These are phyloP conservation scores for Globisporangium lucens DNA, from an alignment of 352 stramenopile genomes.

Conservation along the genomic window DNA sequence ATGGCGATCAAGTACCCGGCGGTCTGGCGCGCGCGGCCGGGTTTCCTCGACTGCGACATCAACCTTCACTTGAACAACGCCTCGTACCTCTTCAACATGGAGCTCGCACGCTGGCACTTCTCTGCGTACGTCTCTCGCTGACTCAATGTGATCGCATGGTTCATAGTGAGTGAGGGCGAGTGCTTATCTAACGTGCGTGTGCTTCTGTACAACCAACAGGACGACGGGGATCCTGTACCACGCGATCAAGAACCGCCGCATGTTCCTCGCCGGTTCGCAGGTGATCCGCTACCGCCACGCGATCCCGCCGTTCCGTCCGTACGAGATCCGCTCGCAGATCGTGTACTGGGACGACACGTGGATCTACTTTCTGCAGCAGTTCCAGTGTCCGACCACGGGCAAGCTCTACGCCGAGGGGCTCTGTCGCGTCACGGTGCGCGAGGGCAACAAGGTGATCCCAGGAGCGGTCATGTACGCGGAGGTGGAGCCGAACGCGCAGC, in stretches of 20 bases:
- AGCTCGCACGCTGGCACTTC: slow-evolving; percentile 85
- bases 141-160: not conserved
- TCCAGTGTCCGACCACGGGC: slow-evolving; percentile 45
- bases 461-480: slow-evolving; percentile 28
- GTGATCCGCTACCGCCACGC: slow-evolving; percentile 56
- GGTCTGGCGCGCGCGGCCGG: slow-evolving; percentile 62
- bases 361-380: slow-evolving; percentile 64
- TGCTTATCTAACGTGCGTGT: not conserved
- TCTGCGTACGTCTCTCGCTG: slow-evolving; percentile 41
- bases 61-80: slow-evolving; percentile 88
- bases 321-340: slow-evolving; percentile 58
- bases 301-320: slow-evolving; percentile 53
- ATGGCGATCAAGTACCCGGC: slow-evolving; percentile 64
- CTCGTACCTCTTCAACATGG: slow-evolving; percentile 79
- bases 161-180: no score
- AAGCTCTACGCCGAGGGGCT: slow-evolving; percentile 57
- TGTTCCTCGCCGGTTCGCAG: slow-evolving; percentile 63
- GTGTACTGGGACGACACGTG: slow-evolving; percentile 56
- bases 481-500: slow-evolving; percentile 6
- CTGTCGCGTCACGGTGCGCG: slow-evolving; percentile 31
- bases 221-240: slow-evolving; percentile 16
- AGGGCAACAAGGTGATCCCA: slow-evolving; percentile 25
- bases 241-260: slow-evolving; percentile 56
- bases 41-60: slow-evolving; percentile 77
- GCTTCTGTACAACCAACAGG: not conserved